Evolutionary conservation across 2,329 filamentous ascomycete species (phyloP).

Genomic region (Alternaria solani): DNA sequence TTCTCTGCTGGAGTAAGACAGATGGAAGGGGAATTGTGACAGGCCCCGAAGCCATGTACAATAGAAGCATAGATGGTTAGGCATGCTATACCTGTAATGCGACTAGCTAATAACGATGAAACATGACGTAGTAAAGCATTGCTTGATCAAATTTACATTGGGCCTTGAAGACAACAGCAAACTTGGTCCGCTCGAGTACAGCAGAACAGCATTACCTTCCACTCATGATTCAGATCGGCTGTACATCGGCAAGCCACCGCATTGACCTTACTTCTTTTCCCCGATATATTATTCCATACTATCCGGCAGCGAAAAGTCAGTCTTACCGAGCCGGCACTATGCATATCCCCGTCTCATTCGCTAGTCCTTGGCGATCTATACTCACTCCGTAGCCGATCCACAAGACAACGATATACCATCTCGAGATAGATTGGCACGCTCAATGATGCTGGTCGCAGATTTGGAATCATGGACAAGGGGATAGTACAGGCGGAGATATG

Average conservation of each 20-base stretch:
- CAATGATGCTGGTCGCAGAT: background rate
- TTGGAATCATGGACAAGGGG: background rate
- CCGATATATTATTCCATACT: conserved; percentile 3
- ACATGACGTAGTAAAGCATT: conserved; percentile 12
- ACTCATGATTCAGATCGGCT: background rate
- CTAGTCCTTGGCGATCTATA: conserved; percentile 3
- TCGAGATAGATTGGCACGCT: background rate
- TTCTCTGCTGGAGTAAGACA: conserved; percentile 81
- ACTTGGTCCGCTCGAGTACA: background rate
- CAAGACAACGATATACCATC: background rate
- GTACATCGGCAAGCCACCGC: background rate
- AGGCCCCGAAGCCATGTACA: conserved; percentile 35
- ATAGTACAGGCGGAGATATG: background rate
- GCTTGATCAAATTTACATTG: background rate
- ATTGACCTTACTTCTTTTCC: background rate
- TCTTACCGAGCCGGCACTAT: conserved; percentile 8
- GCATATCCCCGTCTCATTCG: conserved; percentile 6
- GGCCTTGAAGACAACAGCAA: background rate
- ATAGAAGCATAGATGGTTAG: conserved; percentile 42
- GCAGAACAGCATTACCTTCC: background rate
- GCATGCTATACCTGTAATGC: conserved; percentile 19
- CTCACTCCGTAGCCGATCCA: background rate
- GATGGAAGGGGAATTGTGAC: conserved; percentile 3
- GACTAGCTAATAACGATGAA: conserved; percentile 28
- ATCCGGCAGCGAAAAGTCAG: conserved; percentile 1